phyloP scores from a whole-genome alignment of 108 stramenopile species.

The Licmophora abbreviata region DNA sequence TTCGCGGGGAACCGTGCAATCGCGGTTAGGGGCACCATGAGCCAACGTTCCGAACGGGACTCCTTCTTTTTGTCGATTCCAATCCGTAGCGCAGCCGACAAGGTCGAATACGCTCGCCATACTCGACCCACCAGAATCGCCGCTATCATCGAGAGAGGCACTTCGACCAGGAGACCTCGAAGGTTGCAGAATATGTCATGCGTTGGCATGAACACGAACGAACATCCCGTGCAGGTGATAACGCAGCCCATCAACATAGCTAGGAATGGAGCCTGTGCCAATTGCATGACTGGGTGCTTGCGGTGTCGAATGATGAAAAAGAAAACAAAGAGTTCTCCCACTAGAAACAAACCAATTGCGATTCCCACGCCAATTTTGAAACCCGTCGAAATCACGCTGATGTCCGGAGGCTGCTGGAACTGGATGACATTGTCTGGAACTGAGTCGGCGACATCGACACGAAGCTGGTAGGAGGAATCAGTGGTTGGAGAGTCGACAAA shows the following conservation, averaged over 20 bases:
- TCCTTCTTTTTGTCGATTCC: not conserved
- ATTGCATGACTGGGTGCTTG: constrained; percentile 14
- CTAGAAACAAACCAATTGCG: not conserved
- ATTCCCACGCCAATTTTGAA: constrained; percentile 1
- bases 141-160: constrained; percentile 16
- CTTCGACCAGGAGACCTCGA: constrained; percentile 4
- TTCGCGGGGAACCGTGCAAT: not conserved
- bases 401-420: not conserved
- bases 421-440: constrained; percentile 8
- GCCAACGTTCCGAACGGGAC: not conserved
- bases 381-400: not conserved
- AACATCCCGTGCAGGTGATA: not conserved
- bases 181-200: constrained; percentile 6
- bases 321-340: not conserved
- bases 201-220: constrained; percentile 7
- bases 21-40: not conserved
- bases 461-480: not conserved
- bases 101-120: constrained; percentile 17
- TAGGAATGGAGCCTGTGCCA: constrained; percentile 20
- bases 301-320: constrained; percentile 5
- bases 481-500: too few relatives aligned
- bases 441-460: constrained; percentile 4
- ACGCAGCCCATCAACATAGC: constrained; percentile 3
- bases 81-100: constrained; percentile 5
- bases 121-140: constrained; percentile 19